Percentiles rank a stretch among this genome's conserved stretches.
phyloP scores from a whole-genome alignment of 768 basidiomycete genomes.

The Trametes cubensis region DNA sequence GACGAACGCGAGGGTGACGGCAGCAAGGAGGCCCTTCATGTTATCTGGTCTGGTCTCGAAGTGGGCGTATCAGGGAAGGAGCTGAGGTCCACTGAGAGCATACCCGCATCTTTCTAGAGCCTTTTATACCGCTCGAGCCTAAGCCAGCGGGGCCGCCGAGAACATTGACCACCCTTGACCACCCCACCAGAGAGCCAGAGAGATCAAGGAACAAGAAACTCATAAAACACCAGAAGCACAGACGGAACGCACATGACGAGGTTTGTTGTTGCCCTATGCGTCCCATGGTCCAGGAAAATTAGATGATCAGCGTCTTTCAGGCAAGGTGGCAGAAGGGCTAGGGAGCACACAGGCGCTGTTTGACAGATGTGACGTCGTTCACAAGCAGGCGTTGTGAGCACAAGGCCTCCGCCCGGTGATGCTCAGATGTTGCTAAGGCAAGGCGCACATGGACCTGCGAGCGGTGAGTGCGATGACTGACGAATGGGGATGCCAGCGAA shows the following conservation, averaged over 20 bases:
- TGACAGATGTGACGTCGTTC: constrained; percentile 11
- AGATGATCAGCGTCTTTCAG: constrained; percentile 2
- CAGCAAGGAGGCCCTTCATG: constrained; percentile 19
- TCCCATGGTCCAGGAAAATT: constrained; percentile 6
- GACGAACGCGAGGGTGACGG: constrained; percentile 16
- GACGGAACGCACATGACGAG: not conserved
- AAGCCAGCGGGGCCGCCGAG: not conserved
- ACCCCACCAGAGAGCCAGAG: too few relatives aligned
- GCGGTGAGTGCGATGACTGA: not conserved
- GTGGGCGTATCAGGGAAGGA: not conserved
- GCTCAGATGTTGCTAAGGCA: constrained; percentile 2
- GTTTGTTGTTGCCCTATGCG: constrained; percentile 2
- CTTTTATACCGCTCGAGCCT: not conserved
- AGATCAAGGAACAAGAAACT: not conserved
- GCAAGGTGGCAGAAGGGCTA: not conserved
- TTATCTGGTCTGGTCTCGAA: constrained; percentile 1
- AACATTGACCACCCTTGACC: too few relatives aligned
- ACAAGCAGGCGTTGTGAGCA: constrained; percentile 2
- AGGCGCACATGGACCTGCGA: constrained; percentile 4
- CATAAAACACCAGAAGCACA: not conserved
- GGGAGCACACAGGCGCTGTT: not conserved
- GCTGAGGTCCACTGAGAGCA: constrained; percentile 6
- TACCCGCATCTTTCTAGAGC: too few relatives aligned
- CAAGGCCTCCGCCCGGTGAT: constrained; percentile 5
- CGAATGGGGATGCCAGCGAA: constrained; percentile 1